These are phyloP conservation scores for Fusarium humuli DNA, from an alignment of 2,329 filamentous ascomycete genomes.

Conservation along the genomic window DNA sequence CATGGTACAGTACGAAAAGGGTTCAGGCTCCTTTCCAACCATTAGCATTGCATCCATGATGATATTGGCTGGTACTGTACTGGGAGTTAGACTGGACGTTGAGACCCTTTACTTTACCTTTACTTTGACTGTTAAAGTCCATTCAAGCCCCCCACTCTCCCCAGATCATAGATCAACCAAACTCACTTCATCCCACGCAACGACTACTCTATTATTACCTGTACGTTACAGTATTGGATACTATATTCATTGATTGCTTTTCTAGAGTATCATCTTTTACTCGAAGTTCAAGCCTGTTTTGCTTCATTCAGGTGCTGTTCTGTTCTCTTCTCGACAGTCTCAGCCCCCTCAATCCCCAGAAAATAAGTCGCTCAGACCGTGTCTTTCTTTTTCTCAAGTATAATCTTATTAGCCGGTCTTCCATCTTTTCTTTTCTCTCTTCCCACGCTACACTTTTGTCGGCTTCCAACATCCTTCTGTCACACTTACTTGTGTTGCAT, in stretches of 20 bases:
- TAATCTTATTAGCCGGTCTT: constrained; percentile 15
- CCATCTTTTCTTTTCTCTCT: constrained; percentile 12
- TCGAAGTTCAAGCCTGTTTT: constrained; percentile 21
- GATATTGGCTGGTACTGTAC: background rate
- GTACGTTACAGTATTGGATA: constrained; percentile 9
- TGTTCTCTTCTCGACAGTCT: constrained; percentile 31
- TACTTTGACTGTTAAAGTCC: constrained; percentile 31
- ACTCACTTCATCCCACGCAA: constrained; percentile 39
- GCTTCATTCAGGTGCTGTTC: constrained; percentile 21
- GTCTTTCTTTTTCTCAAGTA: constrained; percentile 13
- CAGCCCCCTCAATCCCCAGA: background rate
- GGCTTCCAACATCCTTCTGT: constrained; percentile 28
- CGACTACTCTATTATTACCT: constrained; percentile 1
- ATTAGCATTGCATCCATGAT: background rate
- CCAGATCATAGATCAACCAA: constrained; percentile 13
- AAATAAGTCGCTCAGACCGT: constrained; percentile 15
- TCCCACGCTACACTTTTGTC: background rate
- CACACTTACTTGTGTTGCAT: constrained; percentile 28
- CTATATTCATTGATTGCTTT: constrained; percentile 22
- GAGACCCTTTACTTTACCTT: constrained; percentile 14
- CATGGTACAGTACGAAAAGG: constrained; percentile 37
- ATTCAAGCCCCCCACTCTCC: constrained; percentile 37
- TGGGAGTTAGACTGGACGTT: constrained; percentile 9
- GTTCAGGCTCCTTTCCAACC: constrained; percentile 27
- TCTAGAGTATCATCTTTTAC: constrained; percentile 3